Percentiles rank a stretch among this genome's conserved stretches.
Evolutionary conservation across 371 early-diverging fungal genomes (phyloP).

Genomic region (Apophysomyces variabilis): DNA sequence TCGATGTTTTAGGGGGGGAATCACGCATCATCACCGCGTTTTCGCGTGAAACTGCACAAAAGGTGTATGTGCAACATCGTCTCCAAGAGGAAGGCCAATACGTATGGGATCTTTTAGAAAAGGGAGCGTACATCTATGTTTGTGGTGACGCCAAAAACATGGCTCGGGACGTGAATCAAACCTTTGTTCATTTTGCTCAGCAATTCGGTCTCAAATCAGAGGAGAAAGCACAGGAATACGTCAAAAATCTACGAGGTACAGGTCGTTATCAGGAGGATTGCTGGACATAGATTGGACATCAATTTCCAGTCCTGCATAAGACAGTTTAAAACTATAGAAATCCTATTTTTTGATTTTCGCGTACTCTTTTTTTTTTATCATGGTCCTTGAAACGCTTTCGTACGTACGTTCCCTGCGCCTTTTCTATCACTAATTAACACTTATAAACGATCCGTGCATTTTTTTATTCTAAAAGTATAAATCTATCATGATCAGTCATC

Average conservation of each 20-base stretch:
- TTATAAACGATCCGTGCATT: too few relatives aligned
- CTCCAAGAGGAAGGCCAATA: constrained; percentile 64
- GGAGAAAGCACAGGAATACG: constrained; percentile 74
- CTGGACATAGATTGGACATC: constrained; percentile 68
- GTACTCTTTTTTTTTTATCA: too few relatives aligned
- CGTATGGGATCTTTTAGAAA: constrained; percentile 79
- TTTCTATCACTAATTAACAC: too few relatives aligned
- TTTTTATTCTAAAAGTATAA: too few relatives aligned
- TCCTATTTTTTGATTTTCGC: too few relatives aligned
- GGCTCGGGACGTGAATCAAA: constrained; percentile 89
- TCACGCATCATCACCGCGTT: constrained; percentile 85
- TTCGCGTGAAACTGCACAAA: constrained; percentile 77
- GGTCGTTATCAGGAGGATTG: constrained; percentile 96
- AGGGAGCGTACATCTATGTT: constrained; percentile 86
- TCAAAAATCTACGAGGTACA: constrained; percentile 80
- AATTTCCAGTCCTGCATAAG: not conserved
- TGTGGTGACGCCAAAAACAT: constrained; percentile 97
- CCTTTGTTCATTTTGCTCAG: constrained; percentile 72
- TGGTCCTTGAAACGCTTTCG: too few relatives aligned
- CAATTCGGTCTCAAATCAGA: constrained; percentile 70
- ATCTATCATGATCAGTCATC: not conserved
- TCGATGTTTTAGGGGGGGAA: constrained; percentile 58
- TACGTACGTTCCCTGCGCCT: too few relatives aligned
- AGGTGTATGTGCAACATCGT: constrained; percentile 91
- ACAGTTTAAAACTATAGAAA: too few relatives aligned